phyloP scores from a whole-genome alignment of 2,329 filamentous ascomycete genomes.

The Fusarium nygamai region DNA sequence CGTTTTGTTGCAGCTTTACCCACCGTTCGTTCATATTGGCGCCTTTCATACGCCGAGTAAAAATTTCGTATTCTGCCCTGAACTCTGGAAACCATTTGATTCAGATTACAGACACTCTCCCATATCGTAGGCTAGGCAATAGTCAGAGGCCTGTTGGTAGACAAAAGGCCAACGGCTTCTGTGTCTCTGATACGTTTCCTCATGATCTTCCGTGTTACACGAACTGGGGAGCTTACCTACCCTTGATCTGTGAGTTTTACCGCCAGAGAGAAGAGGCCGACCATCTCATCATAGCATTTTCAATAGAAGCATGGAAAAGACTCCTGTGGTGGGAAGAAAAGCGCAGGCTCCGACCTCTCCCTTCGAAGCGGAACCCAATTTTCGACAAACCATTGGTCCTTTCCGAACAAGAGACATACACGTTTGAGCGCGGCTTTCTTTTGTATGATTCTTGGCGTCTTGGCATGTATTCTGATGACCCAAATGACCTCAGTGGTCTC shows the following conservation, averaged over 20 bases:
- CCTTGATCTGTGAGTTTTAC: neutral
- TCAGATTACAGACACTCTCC: neutral
- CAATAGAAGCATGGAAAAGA: neutral
- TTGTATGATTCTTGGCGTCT: neutral
- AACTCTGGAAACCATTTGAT: fast-evolving
- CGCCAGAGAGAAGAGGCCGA: neutral
- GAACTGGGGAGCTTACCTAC: neutral
- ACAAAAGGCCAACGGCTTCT: neutral
- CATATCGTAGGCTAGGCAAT: neutral
- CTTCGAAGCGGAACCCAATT: neutral
- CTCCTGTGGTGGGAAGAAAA: fast-evolving
- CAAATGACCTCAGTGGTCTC: neutral
- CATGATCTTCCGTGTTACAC: neutral
- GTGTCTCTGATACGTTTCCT: too few relatives aligned
- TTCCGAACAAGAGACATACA: neutral
- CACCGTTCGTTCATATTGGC: neutral
- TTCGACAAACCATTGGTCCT: neutral
- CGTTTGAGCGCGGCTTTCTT: neutral
- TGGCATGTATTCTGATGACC: neutral
- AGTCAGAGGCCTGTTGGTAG: too few relatives aligned
- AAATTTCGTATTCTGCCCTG: neutral
- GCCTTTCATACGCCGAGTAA: fast-evolving
- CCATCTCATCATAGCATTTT: neutral
- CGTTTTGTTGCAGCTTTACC: neutral
- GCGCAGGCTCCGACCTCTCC: neutral